These are phyloP conservation scores for Rhizophora mangle DNA, from an alignment of 345 rosid genomes.

Conservation along the genomic window DNA sequence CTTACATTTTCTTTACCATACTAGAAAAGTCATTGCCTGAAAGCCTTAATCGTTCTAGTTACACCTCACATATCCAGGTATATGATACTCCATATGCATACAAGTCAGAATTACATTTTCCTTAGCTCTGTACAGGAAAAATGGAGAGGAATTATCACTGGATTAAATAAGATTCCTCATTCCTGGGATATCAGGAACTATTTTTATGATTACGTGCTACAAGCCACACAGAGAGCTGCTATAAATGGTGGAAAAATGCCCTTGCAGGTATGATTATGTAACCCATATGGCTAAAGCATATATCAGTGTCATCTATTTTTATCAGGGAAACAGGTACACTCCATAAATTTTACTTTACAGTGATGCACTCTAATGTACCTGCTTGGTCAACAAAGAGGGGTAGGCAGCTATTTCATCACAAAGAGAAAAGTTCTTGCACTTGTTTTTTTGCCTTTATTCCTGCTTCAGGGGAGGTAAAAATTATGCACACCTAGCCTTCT, in stretches of 20 bases:
- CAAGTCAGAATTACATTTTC: neutral
- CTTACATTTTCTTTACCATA: constrained; percentile 25
- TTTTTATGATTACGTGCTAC: constrained; percentile 79
- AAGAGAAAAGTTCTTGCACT: too few species aligned
- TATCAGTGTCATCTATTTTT: neutral
- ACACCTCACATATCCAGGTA: constrained; percentile 48
- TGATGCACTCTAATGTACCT: too few species aligned
- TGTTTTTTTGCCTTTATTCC: too few species aligned
- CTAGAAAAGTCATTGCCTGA: constrained; percentile 35
- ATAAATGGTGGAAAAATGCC: constrained; percentile 63
- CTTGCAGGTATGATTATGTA: constrained; percentile 49
- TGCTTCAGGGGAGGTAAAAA: too few species aligned
- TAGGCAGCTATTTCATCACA: too few species aligned
- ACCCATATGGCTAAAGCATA: neutral
- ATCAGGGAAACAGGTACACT: too few species aligned
- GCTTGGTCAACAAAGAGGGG: too few species aligned
- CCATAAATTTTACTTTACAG: too few species aligned
- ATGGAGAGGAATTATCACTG: constrained; percentile 90
- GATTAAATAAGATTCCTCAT: constrained; percentile 90
- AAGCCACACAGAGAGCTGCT: constrained; percentile 71
- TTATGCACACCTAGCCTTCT: too few species aligned
- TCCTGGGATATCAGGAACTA: constrained; percentile 82
- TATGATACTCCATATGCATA: neutral
- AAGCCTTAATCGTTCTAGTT: constrained; percentile 28
- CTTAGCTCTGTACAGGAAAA: constrained; percentile 52